Evolutionary conservation across 2,329 filamentous ascomycete species (phyloP).

Genomic region (Cercospora sesami): DNA sequence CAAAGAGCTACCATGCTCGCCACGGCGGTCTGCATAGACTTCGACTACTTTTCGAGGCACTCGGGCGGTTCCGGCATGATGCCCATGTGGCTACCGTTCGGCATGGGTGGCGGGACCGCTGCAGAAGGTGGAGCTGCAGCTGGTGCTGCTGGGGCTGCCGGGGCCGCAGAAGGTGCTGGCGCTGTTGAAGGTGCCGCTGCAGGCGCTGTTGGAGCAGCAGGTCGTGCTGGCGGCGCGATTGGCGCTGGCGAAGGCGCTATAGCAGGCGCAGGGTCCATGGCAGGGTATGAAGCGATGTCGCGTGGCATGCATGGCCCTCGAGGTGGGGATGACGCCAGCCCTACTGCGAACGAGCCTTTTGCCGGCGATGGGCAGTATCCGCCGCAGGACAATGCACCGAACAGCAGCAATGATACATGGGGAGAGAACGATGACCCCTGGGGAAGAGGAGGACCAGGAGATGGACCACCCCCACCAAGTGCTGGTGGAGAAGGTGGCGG

Average conservation of each 20-base stretch:
- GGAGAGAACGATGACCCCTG: constrained; percentile 34
- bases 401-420: constrained; percentile 31
- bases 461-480: constrained; percentile 35
- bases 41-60: constrained; percentile 67
- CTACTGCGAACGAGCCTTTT: constrained; percentile 36
- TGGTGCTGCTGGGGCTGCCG: constrained; percentile 35
- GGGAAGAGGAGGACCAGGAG: constrained; percentile 40
- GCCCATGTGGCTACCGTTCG: constrained; percentile 53
- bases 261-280: constrained; percentile 58
- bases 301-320: constrained; percentile 45
- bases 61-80: constrained; percentile 53
- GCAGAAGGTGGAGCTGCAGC: constrained; percentile 41
- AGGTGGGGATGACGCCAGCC: constrained; percentile 37
- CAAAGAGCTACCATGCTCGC: constrained; percentile 67
- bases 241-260: constrained; percentile 46
- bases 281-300: constrained; percentile 64
- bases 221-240: constrained; percentile 38
- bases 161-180: constrained; percentile 40
- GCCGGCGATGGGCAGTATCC: constrained; percentile 15
- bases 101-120: constrained; percentile 36
- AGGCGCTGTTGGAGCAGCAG: constrained; percentile 32
- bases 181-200: constrained; percentile 43
- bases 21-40: constrained; percentile 64
- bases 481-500: constrained; percentile 35
- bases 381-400: constrained; percentile 22